Base-by-base conservation (phyloP, 352 stramenopile species). In the Globisporangium nodosum region DNA sequence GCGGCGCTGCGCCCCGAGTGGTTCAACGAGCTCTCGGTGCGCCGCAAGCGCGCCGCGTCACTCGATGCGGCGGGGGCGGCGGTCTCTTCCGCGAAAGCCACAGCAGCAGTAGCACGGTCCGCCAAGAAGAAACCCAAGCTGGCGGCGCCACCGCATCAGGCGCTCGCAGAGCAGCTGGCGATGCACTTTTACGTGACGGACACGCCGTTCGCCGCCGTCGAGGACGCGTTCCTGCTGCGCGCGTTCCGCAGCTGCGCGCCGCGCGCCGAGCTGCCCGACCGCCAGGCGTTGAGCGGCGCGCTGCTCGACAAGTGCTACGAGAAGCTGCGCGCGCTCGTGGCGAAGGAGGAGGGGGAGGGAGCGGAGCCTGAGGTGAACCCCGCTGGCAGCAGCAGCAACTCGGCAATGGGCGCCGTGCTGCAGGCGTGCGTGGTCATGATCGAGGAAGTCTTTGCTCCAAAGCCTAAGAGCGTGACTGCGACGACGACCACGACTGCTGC, bases 1-100 rank as follows among this genome's bases (percentile, higher is more conserved):
- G 49, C 46, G n/a, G 58, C 71, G 7, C 65, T 75, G n/a, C 56
- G 48, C 0, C 78, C 78, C 1, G 66, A 76, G 21, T 88, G 78
- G 78, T 88, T 56, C 56, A 56, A 35, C 18, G 24, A 56, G 5
- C 40, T 61, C 24, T 24, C 27, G 8, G 52, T 30, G 16, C 15
- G 20, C 15, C 21, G 9, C 24, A 48, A 54, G 33, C 33, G 48
- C 5, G n/a, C 24, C 49, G 49, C 27, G 30, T 24, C 48, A 1
- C 7, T 42, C 8, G 37, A 35, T 35, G 37, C 37, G 37, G 9
- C 11, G 37, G 9, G 8, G 9, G 37, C 39, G 5, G n/a, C 9
- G 5, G 27, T 9, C 24, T 31, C 37, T 8, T n/a, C 15, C 11
- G 24, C 40, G n/a, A 50, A 54, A 27, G 15, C 21, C 20, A 39